A percentile compares a stretch with the other conserved stretches of the same genome.
These are phyloP conservation scores for Venturia asperata DNA, from an alignment of 2,329 filamentous ascomycete species.

Conservation along the genomic window DNA sequence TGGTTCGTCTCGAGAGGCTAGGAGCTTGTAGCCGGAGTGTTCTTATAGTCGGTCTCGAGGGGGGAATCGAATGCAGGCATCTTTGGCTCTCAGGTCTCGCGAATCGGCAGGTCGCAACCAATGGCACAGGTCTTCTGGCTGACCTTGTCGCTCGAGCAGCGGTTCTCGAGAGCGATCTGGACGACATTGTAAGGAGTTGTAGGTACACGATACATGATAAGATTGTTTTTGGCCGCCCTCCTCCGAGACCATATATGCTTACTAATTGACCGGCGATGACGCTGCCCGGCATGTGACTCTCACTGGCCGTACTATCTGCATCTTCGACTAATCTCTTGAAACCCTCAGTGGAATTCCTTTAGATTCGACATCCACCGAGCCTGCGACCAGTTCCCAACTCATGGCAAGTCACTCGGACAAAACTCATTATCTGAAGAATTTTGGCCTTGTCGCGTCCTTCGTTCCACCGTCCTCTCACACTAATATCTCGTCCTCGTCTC, in stretches of 20 bases:
- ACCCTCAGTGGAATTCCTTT: background rate
- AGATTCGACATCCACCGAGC: background rate
- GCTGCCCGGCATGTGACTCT: background rate
- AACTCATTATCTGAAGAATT: background rate
- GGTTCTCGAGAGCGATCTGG: slow-evolving; percentile 10
- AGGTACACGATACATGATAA: background rate
- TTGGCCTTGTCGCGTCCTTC: background rate
- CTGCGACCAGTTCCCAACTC: background rate
- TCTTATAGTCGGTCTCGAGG: slow-evolving; percentile 1
- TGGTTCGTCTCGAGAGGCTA: slow-evolving; percentile 50
- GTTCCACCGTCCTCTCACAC: background rate
- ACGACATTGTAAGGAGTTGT: slow-evolving; percentile 11
- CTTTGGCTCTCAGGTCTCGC: slow-evolving; percentile 6
- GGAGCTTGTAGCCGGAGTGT: background rate
- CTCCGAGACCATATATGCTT: background rate
- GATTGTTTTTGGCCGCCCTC: background rate
- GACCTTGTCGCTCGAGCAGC: background rate
- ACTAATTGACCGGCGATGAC: background rate
- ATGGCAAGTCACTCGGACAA: background rate
- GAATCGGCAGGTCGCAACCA: slow-evolving; percentile 10
- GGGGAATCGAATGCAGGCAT: slow-evolving; percentile 10
- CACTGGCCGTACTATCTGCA: too few relatives aligned
- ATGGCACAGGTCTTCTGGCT: background rate
- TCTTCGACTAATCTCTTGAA: background rate
- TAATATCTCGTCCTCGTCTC: too few relatives aligned